Conservation (phyloP, 352 stramenopile genomes). For the Globisporangium paddicum region DNA sequence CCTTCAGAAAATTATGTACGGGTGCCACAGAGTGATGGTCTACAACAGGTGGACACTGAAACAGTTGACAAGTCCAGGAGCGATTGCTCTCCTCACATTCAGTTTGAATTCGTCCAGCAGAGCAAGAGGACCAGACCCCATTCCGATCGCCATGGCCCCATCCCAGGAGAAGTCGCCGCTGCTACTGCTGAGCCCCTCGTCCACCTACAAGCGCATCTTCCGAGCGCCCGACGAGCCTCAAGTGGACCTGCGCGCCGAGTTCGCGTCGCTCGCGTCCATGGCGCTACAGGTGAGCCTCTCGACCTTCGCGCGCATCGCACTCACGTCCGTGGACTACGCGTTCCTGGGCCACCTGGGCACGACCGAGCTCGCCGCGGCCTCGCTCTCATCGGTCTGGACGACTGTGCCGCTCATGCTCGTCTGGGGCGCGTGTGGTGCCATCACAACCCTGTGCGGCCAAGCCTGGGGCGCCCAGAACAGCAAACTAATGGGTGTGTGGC, state of each 20-base stretch:
- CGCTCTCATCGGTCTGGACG: slow-evolving; percentile 20
- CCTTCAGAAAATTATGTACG: not conserved
- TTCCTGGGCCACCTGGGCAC: slow-evolving; percentile 65
- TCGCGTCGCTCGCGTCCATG: slow-evolving; percentile 29
- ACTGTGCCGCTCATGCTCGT: slow-evolving; percentile 23
- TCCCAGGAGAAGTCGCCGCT: slow-evolving; percentile 9
- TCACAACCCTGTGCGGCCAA: slow-evolving; percentile 74
- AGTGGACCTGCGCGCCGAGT: slow-evolving; percentile 50
- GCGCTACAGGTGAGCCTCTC: not conserved
- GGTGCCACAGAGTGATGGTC: not conserved
- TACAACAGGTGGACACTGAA: not conserved
- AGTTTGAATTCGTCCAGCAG: not conserved
- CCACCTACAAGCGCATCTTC: not conserved
- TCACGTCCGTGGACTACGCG: not conserved
- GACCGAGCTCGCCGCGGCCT: slow-evolving; percentile 60
- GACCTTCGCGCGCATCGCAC: not conserved
- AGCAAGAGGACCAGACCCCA: no score
- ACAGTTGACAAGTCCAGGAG: no score
- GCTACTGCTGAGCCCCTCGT: slow-evolving; percentile 2
- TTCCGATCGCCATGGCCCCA: not conserved
- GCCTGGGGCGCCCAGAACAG: slow-evolving; percentile 68
- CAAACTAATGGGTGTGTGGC: slow-evolving; percentile 57
- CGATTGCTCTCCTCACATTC: no score
- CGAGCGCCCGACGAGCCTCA: slow-evolving; percentile 20
- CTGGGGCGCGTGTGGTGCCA: slow-evolving; percentile 52